A percentile compares a stretch with the other conserved stretches of the same genome.
Conservation (phyloP, 495 filamentous ascomycete species). For the Penicillium longicatenatum region DNA sequence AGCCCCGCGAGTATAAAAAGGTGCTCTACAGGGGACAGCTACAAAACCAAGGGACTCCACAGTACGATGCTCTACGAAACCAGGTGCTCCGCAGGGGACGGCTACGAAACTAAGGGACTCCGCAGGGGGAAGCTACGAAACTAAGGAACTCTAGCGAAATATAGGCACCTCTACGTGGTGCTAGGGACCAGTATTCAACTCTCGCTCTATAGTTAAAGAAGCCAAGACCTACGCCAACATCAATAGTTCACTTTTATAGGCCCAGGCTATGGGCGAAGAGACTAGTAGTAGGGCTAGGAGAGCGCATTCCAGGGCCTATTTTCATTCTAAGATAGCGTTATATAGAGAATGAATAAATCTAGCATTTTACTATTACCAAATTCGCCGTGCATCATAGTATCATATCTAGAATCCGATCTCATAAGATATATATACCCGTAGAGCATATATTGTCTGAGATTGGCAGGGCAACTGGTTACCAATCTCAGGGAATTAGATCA, state of each 20-base stretch:
- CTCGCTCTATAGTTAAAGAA: constrained; percentile 5
- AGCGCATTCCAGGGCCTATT: not conserved
- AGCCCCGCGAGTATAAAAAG: not conserved
- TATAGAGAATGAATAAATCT: constrained; percentile 4
- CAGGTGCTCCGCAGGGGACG: not conserved
- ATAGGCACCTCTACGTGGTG: constrained; percentile 4
- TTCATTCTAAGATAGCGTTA: constrained; percentile 4
- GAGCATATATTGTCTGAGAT: too few relatives aligned
- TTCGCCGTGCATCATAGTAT: constrained; percentile 1
- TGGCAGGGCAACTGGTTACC: too few relatives aligned
- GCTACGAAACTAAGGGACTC: not conserved
- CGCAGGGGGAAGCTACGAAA: constrained; percentile 3
- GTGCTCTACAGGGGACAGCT: not conserved
- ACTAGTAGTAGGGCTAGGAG: constrained; percentile 2
- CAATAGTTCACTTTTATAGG: not conserved
- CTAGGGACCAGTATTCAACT: constrained; percentile 6
- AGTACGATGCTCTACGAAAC: not conserved
- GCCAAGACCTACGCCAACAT: constrained; percentile 3
- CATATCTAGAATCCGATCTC: not conserved
- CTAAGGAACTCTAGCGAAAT: constrained; percentile 2
- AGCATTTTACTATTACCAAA: not conserved
- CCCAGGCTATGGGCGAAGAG: constrained; percentile 2
- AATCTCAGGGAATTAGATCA: too few relatives aligned
- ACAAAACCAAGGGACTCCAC: not conserved
- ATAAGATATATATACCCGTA: not conserved